Conservation (phyloP, 768 basidiomycete genomes). For the Boletellus ananiceps region DNA sequence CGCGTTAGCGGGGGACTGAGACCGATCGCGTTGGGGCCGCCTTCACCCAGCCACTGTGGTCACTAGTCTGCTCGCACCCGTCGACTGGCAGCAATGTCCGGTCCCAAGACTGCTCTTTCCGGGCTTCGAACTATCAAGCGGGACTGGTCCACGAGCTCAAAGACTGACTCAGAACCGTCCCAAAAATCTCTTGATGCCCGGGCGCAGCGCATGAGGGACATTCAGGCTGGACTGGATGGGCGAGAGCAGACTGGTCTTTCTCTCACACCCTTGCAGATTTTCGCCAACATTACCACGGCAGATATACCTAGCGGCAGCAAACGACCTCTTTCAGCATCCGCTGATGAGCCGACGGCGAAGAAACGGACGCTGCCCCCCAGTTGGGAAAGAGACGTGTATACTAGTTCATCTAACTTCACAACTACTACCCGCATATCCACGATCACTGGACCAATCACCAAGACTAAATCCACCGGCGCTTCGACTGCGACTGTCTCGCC, state of each 20-base stretch:
- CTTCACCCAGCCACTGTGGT: not conserved
- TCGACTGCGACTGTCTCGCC: slow-evolving; percentile 3
- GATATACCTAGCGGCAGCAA: slow-evolving; percentile 30
- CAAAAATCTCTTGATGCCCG: slow-evolving; percentile 22
- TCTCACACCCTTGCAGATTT: slow-evolving; percentile 10
- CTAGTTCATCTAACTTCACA: slow-evolving; percentile 35
- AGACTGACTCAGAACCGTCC: slow-evolving; percentile 18
- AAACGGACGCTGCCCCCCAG: slow-evolving; percentile 53
- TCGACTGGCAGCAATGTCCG: slow-evolving; percentile 20
- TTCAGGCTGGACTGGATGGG: slow-evolving; percentile 52
- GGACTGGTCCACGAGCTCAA: slow-evolving; percentile 54
- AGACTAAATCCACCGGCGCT: slow-evolving; percentile 5
- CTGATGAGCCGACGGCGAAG: slow-evolving; percentile 35
- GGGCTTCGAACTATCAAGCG: slow-evolving; percentile 59
- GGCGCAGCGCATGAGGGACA: slow-evolving; percentile 48
- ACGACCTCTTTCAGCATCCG: slow-evolving; percentile 24
- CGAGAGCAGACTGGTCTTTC: slow-evolving; percentile 31
- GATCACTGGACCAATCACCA: slow-evolving; percentile 5
- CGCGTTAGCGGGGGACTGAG: slow-evolving; percentile 4
- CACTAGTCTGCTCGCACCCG: not conserved
- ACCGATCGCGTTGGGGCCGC: not conserved
- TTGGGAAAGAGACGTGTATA: slow-evolving; percentile 40
- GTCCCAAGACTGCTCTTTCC: slow-evolving; percentile 41
- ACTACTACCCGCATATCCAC: slow-evolving; percentile 12
- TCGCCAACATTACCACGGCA: slow-evolving; percentile 10